A percentile compares a stretch with the other conserved stretches of the same genome.
Conservation (phyloP, 2,329 filamentous ascomycete species). For the Cordyceps farinosa region DNA sequence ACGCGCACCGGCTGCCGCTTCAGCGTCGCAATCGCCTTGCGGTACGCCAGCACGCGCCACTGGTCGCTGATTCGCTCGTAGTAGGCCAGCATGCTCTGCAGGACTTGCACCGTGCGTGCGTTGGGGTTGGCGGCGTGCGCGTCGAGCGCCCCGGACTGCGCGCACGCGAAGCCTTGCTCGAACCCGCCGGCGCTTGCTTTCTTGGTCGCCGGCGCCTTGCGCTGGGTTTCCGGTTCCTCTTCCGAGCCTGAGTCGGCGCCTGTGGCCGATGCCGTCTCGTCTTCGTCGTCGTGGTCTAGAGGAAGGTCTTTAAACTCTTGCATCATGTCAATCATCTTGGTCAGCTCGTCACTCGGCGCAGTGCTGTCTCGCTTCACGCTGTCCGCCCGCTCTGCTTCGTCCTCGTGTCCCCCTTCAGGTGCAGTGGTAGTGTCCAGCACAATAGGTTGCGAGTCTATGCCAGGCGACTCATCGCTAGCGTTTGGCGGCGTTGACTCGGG, state of each 20-base stretch:
- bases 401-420: background rate
- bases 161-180: slow-evolving; percentile 53
- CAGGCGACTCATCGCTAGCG: slow-evolving; percentile 33
- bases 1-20: slow-evolving; percentile 63
- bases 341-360: slow-evolving; percentile 50
- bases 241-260: slow-evolving; percentile 22
- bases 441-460: slow-evolving; percentile 27
- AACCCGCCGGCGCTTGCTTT: slow-evolving; percentile 27
- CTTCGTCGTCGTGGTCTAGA: slow-evolving; percentile 48
- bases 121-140: slow-evolving; percentile 62
- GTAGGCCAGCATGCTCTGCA: slow-evolving; percentile 75
- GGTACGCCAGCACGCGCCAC: slow-evolving; percentile 74
- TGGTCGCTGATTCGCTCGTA: slow-evolving; percentile 72
- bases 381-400: background rate
- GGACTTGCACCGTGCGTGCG: slow-evolving; percentile 66
- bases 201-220: background rate
- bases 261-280: slow-evolving; percentile 27
- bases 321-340: slow-evolving; percentile 61
- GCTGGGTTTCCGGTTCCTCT: background rate
- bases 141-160: slow-evolving; percentile 47
- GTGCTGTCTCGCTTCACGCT: background rate
- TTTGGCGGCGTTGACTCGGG: slow-evolving; percentile 35
- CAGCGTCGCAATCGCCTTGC: slow-evolving; percentile 71
- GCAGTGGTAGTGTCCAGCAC: slow-evolving; percentile 23
- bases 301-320: slow-evolving; percentile 58